Evolutionary conservation across 2,329 filamentous ascomycete genomes (phyloP).

Genomic region (Pseudopithomyces maydicus): DNA sequence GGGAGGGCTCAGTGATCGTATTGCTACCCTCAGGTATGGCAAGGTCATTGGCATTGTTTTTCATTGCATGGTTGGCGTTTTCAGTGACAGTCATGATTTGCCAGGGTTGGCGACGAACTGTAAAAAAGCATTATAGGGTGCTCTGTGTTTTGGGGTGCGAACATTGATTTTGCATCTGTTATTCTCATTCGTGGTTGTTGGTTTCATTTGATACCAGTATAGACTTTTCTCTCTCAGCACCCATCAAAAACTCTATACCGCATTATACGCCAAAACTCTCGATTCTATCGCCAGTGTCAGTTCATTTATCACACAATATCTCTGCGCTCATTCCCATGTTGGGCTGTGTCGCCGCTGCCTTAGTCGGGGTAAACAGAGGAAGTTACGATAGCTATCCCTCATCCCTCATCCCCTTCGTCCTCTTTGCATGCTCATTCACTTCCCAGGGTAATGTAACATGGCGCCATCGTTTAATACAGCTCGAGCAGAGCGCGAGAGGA

Average conservation of each 20-base stretch:
- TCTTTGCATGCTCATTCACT: slow-evolving; percentile 1
- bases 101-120: not conserved
- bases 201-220: not conserved
- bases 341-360: not conserved
- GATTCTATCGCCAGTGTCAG: no score
- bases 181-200: not conserved
- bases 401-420: not conserved
- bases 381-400: not conserved
- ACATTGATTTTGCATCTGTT: not conserved
- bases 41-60: not conserved
- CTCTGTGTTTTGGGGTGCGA: not conserved
- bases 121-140: not conserved
- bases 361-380: not conserved
- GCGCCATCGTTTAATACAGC: slow-evolving; percentile 23
- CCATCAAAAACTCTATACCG: not conserved
- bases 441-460: slow-evolving; percentile 21
- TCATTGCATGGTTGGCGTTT: not conserved
- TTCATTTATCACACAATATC: not conserved
- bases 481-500: slow-evolving; percentile 42
- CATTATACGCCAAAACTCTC: not conserved
- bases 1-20: not conserved
- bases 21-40: not conserved
- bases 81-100: not conserved
- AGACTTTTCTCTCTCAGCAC: not conserved
- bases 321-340: not conserved